Evolutionary conservation across 2,329 filamentous ascomycete species (phyloP).

Genomic region (Phaeophleospora eucalypticola): DNA sequence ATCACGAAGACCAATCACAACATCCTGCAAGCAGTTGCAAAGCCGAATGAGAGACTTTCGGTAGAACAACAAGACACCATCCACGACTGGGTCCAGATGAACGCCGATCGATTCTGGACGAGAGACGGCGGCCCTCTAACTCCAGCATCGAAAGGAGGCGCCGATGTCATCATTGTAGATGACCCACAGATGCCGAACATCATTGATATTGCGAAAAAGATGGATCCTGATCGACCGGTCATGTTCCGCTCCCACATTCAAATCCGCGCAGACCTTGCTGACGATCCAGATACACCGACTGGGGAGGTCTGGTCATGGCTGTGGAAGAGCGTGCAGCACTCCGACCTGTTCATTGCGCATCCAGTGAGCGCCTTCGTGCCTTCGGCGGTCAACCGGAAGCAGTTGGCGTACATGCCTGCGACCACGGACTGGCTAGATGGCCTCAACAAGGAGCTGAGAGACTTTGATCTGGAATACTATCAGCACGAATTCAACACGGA

Average conservation of each 20-base stretch:
- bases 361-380: constrained; percentile 75
- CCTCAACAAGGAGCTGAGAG: constrained; percentile 68
- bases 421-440: constrained; percentile 83
- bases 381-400: constrained; percentile 58
- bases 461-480: constrained; percentile 70
- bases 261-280: constrained; percentile 67
- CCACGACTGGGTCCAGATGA: constrained; percentile 67
- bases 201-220: constrained; percentile 68
- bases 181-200: constrained; percentile 81
- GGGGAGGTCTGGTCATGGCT: constrained; percentile 71
- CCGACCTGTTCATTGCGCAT: constrained; percentile 78
- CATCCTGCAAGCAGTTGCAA: constrained; percentile 74
- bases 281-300: constrained; percentile 59
- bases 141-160: constrained; percentile 63
- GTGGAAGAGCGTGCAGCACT: constrained; percentile 65
- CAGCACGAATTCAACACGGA: constrained; percentile 66
- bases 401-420: constrained; percentile 71
- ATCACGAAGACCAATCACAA: constrained; percentile 88
- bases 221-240: constrained; percentile 68
- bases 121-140: constrained; percentile 63
- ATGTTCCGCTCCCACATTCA: constrained; percentile 82
- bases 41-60: constrained; percentile 60
- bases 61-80: constrained; percentile 60
- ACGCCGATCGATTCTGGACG: constrained; percentile 72
- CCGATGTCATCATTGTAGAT: constrained; percentile 73